phyloP scores from a whole-genome alignment of 2,329 filamentous ascomycete species.

The Pestalotiopsis fici region DNA sequence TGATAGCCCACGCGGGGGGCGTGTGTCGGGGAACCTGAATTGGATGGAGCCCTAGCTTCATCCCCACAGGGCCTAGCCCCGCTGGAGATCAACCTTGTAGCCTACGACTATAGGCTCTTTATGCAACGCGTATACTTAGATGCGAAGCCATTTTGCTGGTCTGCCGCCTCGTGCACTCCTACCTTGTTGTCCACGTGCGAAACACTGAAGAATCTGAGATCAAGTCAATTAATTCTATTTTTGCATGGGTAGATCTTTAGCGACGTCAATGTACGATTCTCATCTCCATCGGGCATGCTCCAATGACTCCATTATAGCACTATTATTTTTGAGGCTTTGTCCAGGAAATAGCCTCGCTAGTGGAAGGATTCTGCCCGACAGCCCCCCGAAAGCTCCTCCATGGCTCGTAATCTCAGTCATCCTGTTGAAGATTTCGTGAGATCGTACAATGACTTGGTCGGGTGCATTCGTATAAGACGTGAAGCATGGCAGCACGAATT shows the following conservation, averaged over 20 bases:
- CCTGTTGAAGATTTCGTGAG: background rate
- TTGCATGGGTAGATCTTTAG: too few species aligned
- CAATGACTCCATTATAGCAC: too few species aligned
- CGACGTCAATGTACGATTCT: too few species aligned
- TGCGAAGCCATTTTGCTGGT: too few species aligned
- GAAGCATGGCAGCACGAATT: background rate
- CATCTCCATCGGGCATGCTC: too few species aligned
- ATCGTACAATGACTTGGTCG: background rate
- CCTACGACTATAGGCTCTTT: background rate
- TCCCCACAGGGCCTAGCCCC: background rate
- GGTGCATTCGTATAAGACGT: background rate
- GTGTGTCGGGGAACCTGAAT: background rate
- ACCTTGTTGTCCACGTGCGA: too few species aligned
- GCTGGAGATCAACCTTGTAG: background rate
- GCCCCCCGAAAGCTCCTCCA: conserved; percentile 8
- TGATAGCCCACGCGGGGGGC: background rate
- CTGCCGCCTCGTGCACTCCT: too few species aligned
- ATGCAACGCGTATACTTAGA: too few species aligned
- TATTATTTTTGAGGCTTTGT: background rate
- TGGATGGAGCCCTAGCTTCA: too few species aligned
- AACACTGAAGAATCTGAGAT: too few species aligned
- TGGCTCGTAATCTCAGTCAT: background rate
- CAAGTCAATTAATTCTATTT: too few species aligned
- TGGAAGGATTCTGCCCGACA: background rate
- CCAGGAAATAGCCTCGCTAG: background rate